phyloP scores from a whole-genome alignment of 2,329 filamentous ascomycete genomes.

The Xylariales sp. region DNA sequence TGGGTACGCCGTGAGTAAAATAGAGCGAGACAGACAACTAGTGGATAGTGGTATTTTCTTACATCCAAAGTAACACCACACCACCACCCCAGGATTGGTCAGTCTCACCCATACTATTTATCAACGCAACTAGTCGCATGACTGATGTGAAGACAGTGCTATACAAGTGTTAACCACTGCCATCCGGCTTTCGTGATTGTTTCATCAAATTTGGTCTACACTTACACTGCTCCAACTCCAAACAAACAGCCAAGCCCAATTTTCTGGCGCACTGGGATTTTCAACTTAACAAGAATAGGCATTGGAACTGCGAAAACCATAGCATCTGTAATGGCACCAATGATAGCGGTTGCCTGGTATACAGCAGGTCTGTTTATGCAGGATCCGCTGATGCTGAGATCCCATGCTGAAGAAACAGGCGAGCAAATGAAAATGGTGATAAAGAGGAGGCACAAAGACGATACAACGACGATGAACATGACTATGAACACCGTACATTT shows the following conservation, averaged over 20 bases:
- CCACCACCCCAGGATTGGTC: constrained; percentile 10
- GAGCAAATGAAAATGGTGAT: constrained; percentile 3
- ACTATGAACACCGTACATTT: not conserved
- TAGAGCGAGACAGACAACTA: too few species aligned
- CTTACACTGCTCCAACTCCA: too few species aligned
- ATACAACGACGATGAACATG: not conserved
- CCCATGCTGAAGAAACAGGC: not conserved
- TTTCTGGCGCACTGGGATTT: constrained; percentile 2
- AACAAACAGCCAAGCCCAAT: too few species aligned
- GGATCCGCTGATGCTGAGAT: constrained; percentile 3
- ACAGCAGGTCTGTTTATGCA: not conserved
- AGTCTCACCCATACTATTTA: constrained; percentile 4
- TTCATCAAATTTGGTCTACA: too few species aligned
- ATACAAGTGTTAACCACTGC: not conserved
- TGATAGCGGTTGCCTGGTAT: constrained; percentile 2
- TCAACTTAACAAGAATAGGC: not conserved
- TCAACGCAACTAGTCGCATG: constrained; percentile 8
- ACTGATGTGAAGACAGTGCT: constrained; percentile 9
- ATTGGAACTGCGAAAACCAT: constrained; percentile 2
- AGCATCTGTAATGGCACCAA: not conserved
- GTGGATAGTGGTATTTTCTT: too few species aligned
- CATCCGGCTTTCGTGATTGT: too few species aligned
- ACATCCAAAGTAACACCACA: constrained; percentile 9
- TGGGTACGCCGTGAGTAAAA: not conserved
- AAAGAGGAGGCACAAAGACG: not conserved